Conservation (phyloP, 371 early-diverging fungal species). For the Mortierella sp. region DNA sequence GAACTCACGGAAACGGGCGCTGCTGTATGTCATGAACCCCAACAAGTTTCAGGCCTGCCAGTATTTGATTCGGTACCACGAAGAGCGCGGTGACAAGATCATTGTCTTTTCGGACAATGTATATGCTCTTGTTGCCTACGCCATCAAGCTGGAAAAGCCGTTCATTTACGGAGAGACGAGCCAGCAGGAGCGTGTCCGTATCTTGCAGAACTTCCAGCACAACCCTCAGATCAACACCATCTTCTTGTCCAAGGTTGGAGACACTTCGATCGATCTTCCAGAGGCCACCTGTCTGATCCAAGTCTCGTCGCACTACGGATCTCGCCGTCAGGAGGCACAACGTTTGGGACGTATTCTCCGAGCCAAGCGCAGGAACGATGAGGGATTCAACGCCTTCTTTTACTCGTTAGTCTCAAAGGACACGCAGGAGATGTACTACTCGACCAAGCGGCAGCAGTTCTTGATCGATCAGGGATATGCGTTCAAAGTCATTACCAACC, state of each 20-base stretch:
- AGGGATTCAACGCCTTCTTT: constrained; percentile 98
- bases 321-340: constrained; percentile 99
- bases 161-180: constrained; percentile 98
- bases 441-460: constrained; percentile 99
- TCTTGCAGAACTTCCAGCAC: constrained; percentile 96
- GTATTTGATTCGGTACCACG: constrained; percentile 97
- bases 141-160: constrained; percentile 90
- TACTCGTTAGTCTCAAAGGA: constrained; percentile 98
- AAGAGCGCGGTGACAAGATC: constrained; percentile 98
- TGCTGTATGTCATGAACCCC: constrained; percentile 99
- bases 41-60: constrained; percentile 98
- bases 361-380: constrained; percentile 98
- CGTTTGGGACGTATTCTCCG: constrained; percentile 96
- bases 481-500: constrained; percentile 92
- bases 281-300: constrained; percentile 99
- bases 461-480: constrained; percentile 99
- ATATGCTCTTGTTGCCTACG: constrained; percentile 96
- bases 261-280: constrained; percentile 99
- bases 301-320: constrained; percentile 99
- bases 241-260: constrained; percentile 98
- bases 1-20: constrained; percentile 81
- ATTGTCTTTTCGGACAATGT: constrained; percentile 99
- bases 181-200: constrained; percentile 96
- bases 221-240: constrained; percentile 97
- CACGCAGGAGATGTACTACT: constrained; percentile 99